phyloP scores from a whole-genome alignment of 495 filamentous ascomycete genomes.

The Podospora pseudocomata region DNA sequence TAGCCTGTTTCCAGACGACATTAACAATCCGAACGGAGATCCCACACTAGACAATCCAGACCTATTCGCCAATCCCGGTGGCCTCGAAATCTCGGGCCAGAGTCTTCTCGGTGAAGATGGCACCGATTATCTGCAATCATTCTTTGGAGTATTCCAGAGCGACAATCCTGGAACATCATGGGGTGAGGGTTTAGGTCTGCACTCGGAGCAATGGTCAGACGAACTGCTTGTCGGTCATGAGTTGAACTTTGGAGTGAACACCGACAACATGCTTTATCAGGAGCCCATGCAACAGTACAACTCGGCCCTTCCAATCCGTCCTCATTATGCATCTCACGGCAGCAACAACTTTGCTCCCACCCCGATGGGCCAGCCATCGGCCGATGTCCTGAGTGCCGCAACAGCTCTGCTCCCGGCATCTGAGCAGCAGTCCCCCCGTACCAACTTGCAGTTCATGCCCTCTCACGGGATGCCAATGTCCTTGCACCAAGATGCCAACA shows the following conservation, averaged over 20 bases:
- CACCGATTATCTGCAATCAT: not conserved
- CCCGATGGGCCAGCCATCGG: slow-evolving; percentile 18
- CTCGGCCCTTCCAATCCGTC: not conserved
- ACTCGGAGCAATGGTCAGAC: not conserved
- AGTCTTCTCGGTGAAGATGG: not conserved
- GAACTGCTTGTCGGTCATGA: not conserved
- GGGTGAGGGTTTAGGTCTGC: not conserved
- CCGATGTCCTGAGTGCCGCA: slow-evolving; percentile 48
- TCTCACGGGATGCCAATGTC: not conserved
- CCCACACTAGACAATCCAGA: not conserved
- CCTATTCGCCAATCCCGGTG: not conserved
- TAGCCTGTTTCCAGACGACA: not conserved
- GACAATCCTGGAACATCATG: not conserved
- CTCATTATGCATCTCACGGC: slow-evolving; percentile 2
- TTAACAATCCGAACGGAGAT: not conserved
- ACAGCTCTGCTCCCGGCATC: slow-evolving; percentile 19
- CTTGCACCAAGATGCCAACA: not conserved
- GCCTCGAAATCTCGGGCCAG: not conserved
- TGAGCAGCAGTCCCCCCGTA: not conserved
- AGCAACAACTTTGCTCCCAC: slow-evolving; percentile 5
- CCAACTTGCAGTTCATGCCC: not conserved
- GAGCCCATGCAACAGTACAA: not conserved
- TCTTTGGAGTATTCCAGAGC: not conserved
- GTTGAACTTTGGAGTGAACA: not conserved
- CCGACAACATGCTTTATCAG: not conserved